Base-by-base conservation (phyloP, 495 filamentous ascomycete species). In the Talaromyces nanjingensis region DNA sequence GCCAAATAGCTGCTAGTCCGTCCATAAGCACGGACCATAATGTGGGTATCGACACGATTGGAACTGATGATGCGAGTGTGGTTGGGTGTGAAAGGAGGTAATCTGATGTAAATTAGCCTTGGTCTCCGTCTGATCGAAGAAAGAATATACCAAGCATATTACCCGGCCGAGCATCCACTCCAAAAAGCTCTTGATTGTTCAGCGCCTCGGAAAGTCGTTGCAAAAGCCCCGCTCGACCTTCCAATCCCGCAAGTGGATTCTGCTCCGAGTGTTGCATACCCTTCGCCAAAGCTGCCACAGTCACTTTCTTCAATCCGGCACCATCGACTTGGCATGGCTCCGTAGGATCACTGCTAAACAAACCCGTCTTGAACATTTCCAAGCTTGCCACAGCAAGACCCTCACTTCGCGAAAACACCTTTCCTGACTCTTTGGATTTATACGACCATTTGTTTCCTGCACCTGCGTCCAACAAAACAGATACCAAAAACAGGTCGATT, bases 341-440 rank as follows among this genome's bases (percentile, higher is more conserved):
- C 55, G 74, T 83, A 2, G 83, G 80, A 69, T 92, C 87, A 69
- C 92, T 91, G 66, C 91, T 96, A 77, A 98, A 98, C 53, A 91
- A 69, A n/a, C 94, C 94, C 60, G 85, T 81, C 76, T 94, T 97
- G 79, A 98, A 98, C 94, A 98, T 98, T 69, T 98, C 94, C 71
- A 98, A 76, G 73, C 89, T 93, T 24, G 96, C 94, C 53, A 98
- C 88, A 5, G 94, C 94, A 66, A 98, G 79, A 24, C 94, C 94
- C 73, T 98, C 94, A 62, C 92, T 97, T 45, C 94, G 84, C 45
- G 86, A 83, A 71, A 92, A 98, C 14, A 89, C 69, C 64, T 86
- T 89, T 33, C 93, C 93, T 65, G 92, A 96, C 71, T 97, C 91
- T 66, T 89, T 89, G 63, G 91, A 92, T 76, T 88, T 92, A 76